A percentile compares a stretch with the other conserved stretches of the same genome.
These are phyloP conservation scores for Tetrapyrgos nigripes DNA, from an alignment of 1,284 basidiomycete genomes.

Conservation along the genomic window DNA sequence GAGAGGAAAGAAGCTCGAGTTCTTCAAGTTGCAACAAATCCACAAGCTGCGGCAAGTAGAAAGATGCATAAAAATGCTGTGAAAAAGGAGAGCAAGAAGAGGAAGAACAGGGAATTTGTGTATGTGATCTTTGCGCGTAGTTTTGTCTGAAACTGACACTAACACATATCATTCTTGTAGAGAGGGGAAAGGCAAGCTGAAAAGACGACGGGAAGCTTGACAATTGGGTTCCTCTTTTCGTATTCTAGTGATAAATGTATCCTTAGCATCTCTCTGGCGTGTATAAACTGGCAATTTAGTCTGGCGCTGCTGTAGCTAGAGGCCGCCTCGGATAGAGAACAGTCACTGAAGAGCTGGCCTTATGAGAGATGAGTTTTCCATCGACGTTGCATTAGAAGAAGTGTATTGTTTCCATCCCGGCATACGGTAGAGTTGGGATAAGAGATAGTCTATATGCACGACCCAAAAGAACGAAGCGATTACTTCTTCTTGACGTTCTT, in stretches of 20 bases:
- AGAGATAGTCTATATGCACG: background rate
- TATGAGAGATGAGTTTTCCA: too few species aligned
- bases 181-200: conserved; percentile 45
- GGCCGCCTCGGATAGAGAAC: too few species aligned
- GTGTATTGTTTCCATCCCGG: background rate
- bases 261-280: background rate
- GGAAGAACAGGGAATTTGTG: conserved; percentile 70
- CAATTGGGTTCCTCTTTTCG: background rate
- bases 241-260: conserved; percentile 2
- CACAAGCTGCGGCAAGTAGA: conserved; percentile 79
- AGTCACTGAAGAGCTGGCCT: too few species aligned
- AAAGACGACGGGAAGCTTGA: conserved; percentile 41
- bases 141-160: conserved; percentile 1
- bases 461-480: background rate
- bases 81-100: conserved; percentile 86
- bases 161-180: conserved; percentile 27
- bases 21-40: conserved; percentile 72
- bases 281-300: too few species aligned
- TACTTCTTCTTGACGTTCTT: conserved; percentile 25
- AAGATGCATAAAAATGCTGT: conserved; percentile 70
- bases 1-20: conserved; percentile 75
- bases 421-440: too few species aligned
- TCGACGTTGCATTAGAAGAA: background rate
- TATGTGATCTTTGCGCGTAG: conserved; percentile 39
- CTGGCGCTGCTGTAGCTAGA: too few species aligned